Percentiles rank a stretch among this genome's conserved stretches.
phyloP scores from a whole-genome alignment of 1,284 basidiomycete species.

The Leucoagaricus sp. region DNA sequence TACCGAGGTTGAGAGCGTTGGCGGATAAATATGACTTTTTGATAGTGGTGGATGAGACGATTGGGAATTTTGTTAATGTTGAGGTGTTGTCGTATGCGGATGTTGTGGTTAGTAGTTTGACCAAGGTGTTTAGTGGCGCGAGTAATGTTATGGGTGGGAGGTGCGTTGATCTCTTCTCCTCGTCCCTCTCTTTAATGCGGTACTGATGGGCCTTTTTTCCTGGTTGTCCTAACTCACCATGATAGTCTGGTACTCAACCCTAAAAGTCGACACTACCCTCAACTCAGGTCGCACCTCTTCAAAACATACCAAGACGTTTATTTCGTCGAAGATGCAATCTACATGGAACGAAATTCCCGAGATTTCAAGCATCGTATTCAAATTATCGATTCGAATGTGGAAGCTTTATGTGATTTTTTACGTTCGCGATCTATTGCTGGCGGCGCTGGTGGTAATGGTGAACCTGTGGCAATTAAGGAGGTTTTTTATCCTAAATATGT shows the following conservation, averaged over 20 bases:
- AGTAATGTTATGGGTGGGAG: constrained; percentile 98
- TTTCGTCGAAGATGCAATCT: constrained; percentile 92
- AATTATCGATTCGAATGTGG: constrained; percentile 83
- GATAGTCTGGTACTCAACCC: constrained; percentile 87
- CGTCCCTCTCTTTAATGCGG: neutral
- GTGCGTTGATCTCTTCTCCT: constrained; percentile 45
- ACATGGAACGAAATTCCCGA: constrained; percentile 97
- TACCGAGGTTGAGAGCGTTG: constrained; percentile 76
- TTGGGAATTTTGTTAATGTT: constrained; percentile 97
- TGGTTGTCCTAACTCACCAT: no score
- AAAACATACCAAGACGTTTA: constrained; percentile 83
- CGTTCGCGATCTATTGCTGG: constrained; percentile 54
- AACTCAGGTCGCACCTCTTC: constrained; percentile 65
- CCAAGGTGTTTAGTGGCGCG: constrained; percentile 95
- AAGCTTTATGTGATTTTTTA: constrained; percentile 83
- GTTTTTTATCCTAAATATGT: constrained; percentile 91
- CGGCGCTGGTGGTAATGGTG: constrained; percentile 15
- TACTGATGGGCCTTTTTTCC: no score
- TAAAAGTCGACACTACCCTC: constrained; percentile 62
- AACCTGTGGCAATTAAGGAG: constrained; percentile 64
- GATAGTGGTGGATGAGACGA: constrained; percentile 93
- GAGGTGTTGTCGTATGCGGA: constrained; percentile 90
- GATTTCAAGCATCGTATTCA: constrained; percentile 83
- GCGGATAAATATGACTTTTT: constrained; percentile 91
- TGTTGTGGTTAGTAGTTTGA: constrained; percentile 91